These are phyloP conservation scores for Rhodotorula glutinis DNA, from an alignment of 1,284 basidiomycete species.

Conservation along the genomic window DNA sequence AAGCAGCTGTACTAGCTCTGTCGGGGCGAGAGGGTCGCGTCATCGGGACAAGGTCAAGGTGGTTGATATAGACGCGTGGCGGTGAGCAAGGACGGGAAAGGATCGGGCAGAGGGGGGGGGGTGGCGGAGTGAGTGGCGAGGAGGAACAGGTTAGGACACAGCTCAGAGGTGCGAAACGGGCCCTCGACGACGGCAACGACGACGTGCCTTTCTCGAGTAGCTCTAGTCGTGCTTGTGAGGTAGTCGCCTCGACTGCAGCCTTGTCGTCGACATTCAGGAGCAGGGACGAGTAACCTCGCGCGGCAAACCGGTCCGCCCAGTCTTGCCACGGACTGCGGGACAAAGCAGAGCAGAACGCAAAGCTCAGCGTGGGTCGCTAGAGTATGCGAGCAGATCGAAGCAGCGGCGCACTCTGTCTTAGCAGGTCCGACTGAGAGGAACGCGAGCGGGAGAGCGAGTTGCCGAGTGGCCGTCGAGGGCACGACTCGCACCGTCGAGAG, in stretches of 20 bases:
- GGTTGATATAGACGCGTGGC: too few relatives aligned
- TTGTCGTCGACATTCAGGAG: constrained; percentile 28
- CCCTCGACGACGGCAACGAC: too few relatives aligned
- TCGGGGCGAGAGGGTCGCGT: background rate
- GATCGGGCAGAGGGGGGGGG: too few relatives aligned
- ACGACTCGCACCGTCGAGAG: constrained; percentile 15
- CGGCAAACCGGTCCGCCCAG: constrained; percentile 19
- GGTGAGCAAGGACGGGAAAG: too few relatives aligned
- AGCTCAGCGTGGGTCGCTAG: background rate
- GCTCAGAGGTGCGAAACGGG: too few relatives aligned
- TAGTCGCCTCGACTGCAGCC: background rate
- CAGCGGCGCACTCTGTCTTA: constrained; percentile 3
- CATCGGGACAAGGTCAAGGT: background rate
- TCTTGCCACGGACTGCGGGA: constrained; percentile 7
- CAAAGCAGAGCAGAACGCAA: background rate
- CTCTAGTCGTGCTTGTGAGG: background rate
- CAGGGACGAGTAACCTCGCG: constrained; percentile 28
- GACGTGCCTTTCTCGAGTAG: constrained; percentile 21
- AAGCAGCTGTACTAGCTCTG: constrained; percentile 28
- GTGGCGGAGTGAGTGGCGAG: too few relatives aligned
- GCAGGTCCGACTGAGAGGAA: constrained; percentile 15
- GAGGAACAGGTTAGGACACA: too few relatives aligned
- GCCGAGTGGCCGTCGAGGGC: constrained; percentile 1
- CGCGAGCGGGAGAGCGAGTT: constrained; percentile 33
- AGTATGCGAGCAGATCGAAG: background rate